Evolutionary conservation across 2,329 filamentous ascomycete genomes (phyloP).

Genomic region (Trichoderma endophyticum): DNA sequence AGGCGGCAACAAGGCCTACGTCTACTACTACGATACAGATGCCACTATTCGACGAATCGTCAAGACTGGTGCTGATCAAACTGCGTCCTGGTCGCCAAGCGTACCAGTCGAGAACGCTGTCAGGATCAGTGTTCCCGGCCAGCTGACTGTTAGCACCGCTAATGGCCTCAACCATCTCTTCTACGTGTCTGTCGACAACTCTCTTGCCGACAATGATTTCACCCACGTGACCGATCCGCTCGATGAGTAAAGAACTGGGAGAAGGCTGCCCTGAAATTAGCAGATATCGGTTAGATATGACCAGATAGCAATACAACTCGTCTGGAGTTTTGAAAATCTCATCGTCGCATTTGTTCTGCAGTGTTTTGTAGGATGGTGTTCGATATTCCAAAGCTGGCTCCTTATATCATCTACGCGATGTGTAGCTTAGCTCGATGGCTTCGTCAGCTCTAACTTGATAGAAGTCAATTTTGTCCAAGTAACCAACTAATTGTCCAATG

Average conservation of each 20-base stretch:
- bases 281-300: not conserved
- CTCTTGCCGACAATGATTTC: not conserved
- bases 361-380: not conserved
- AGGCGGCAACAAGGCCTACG: not conserved
- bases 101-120: not conserved
- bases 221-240: not conserved
- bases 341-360: not conserved
- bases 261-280: not conserved
- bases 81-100: not conserved
- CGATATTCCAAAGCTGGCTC: not conserved
- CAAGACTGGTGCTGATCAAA: not conserved
- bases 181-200: not conserved
- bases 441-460: not conserved
- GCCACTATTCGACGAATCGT: not conserved
- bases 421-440: not conserved
- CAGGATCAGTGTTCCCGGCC: not conserved
- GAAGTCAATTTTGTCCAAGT: not conserved
- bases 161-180: not conserved
- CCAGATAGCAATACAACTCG: not conserved
- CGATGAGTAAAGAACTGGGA: not conserved
- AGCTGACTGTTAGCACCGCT: not conserved
- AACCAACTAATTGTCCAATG: not conserved
- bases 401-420: not conserved
- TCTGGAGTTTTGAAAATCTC: not conserved
- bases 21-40: not conserved